Evolutionary conservation across 192 early-diverging fungal genomes (phyloP).

Genomic region (Podila verticillata): DNA sequence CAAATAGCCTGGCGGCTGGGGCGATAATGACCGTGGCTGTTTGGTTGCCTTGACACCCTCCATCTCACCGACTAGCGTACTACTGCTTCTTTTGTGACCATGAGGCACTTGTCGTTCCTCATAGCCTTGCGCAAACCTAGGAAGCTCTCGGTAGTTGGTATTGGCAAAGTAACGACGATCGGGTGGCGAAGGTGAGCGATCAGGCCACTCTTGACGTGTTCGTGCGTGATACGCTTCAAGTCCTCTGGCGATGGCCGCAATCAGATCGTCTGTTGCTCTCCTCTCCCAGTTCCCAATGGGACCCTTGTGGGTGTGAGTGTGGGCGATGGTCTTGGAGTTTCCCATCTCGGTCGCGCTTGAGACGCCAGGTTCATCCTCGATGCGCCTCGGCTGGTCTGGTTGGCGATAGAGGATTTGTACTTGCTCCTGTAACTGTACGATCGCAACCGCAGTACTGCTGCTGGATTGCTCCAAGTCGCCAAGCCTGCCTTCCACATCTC

Average conservation of each 20-base stretch:
- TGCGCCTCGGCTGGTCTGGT: neutral
- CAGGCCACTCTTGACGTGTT: neutral
- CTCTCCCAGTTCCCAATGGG: neutral
- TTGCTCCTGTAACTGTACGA: constrained; percentile 31
- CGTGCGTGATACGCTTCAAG: constrained; percentile 28
- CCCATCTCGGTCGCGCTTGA: neutral
- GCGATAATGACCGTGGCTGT: too few species aligned
- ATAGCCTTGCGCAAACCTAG: too few species aligned
- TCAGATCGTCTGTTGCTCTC: constrained; percentile 11
- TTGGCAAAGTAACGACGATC: constrained; percentile 2
- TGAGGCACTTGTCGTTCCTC: too few species aligned
- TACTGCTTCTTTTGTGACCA: too few species aligned
- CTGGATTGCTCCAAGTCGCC: constrained; percentile 18
- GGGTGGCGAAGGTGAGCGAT: neutral
- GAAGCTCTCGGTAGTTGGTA: neutral
- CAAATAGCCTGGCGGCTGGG: too few species aligned
- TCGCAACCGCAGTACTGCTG: constrained; percentile 3
- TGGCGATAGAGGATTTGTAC: constrained; percentile 1
- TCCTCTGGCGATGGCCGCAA: constrained; percentile 15
- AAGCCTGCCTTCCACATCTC: constrained; percentile 1
- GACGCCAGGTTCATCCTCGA: neutral
- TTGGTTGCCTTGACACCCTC: too few species aligned
- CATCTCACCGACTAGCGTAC: too few species aligned
- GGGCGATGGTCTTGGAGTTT: neutral
- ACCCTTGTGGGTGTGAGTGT: neutral